Conservation (phyloP, 202 grass and related monocot species). For the Alloteropsis angusta region DNA sequence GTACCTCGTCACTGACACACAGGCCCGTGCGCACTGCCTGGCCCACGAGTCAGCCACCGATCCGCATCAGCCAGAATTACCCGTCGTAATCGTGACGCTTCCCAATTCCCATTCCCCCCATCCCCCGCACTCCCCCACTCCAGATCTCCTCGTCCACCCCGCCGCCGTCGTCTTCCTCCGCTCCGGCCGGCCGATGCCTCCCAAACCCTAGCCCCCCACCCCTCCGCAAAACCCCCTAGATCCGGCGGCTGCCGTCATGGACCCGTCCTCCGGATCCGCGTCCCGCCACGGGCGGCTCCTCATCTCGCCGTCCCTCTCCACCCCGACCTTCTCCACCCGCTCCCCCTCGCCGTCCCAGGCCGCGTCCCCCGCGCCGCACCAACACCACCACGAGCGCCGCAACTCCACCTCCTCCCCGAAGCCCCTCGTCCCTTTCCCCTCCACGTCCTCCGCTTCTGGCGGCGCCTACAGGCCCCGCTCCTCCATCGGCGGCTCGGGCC, state of each 20-base stretch:
- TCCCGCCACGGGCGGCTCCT: slow-evolving; percentile 55
- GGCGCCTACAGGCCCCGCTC: too few species aligned
- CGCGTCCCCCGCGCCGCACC: too few species aligned
- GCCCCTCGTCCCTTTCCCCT: too few species aligned
- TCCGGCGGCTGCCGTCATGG: slow-evolving; percentile 38
- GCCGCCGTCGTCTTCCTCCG: slow-evolving; percentile 10
- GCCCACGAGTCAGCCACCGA: background rate
- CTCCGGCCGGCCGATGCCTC: slow-evolving; percentile 27
- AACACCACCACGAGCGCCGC: too few species aligned
- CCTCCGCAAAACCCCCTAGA: slow-evolving; percentile 22
- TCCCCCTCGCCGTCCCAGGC: too few species aligned
- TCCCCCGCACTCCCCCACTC: background rate
- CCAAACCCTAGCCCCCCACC: slow-evolving; percentile 32
- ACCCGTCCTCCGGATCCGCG: slow-evolving; percentile 46
- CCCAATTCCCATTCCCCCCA: background rate
- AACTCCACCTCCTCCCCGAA: too few species aligned
- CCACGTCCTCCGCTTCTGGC: too few species aligned
- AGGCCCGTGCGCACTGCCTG: background rate
- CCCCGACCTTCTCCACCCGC: too few species aligned
- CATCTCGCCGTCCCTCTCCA: too few species aligned
- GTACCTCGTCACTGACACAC: background rate
- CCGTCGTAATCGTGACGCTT: background rate
- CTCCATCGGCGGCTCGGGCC: too few species aligned
- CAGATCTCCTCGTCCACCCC: slow-evolving; percentile 23
- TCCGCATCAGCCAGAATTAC: background rate